Conservation (phyloP, 306 rosid genomes). For the Vigna angularis region DNA sequence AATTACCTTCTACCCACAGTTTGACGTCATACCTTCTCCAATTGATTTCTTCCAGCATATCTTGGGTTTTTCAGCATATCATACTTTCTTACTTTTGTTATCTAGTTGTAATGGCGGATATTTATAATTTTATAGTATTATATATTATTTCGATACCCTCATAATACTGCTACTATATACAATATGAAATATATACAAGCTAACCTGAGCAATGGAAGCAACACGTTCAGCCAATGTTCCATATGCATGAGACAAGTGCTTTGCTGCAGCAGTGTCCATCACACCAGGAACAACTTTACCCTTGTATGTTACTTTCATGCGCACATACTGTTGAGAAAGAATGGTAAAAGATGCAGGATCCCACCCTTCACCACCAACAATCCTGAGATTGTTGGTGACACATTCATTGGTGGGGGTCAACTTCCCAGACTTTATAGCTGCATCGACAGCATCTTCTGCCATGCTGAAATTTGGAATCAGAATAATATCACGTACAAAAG, state of each 20-base stretch:
- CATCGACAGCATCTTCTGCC: constrained; percentile 92
- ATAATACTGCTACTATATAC: background rate
- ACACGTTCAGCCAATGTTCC: constrained; percentile 75
- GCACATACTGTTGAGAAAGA: constrained; percentile 73
- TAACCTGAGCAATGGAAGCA: constrained; percentile 87
- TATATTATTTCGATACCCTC: too few species aligned
- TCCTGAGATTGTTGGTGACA: constrained; percentile 58
- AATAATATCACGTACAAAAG: constrained; percentile 22
- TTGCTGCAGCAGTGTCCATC: constrained; percentile 83
- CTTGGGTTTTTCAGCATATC: too few species aligned
- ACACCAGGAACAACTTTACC: constrained; percentile 82
- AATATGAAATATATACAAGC: constrained; percentile 28
- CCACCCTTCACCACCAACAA: constrained; percentile 86
- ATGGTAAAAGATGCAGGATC: constrained; percentile 80
- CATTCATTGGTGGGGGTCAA: constrained; percentile 64
- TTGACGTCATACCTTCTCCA: too few species aligned
- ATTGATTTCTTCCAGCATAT: too few species aligned
- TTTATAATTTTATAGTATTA: too few species aligned
- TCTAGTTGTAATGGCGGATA: too few species aligned
- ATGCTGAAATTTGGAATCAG: constrained; percentile 66
- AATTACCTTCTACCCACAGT: too few species aligned
- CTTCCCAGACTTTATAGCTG: constrained; percentile 82
- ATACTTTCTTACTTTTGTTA: too few species aligned
- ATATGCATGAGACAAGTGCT: constrained; percentile 82
- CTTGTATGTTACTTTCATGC: constrained; percentile 66